phyloP scores from a whole-genome alignment of 371 early-diverging fungal genomes.

The Furculomyces boomerangus region DNA sequence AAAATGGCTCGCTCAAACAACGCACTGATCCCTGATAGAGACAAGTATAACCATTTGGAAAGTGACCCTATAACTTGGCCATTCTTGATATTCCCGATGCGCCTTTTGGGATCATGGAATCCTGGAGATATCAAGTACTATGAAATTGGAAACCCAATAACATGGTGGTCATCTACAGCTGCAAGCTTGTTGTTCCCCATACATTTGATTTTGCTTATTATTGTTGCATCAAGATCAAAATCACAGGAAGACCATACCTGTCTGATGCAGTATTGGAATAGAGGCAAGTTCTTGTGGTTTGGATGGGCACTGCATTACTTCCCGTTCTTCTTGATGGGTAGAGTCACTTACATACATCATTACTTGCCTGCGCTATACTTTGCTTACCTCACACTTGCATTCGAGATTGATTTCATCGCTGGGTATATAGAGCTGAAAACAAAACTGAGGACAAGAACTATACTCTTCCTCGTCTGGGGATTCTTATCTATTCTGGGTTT shows the following conservation, averaged over 20 bases:
- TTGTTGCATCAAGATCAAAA: conserved; percentile 23
- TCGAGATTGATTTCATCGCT: conserved; percentile 50
- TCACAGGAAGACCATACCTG: not conserved
- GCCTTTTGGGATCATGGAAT: conserved; percentile 84
- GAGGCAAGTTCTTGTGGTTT: conserved; percentile 44
- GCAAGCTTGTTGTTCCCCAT: conserved; percentile 36
- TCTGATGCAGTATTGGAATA: conserved; percentile 37
- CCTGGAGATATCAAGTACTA: conserved; percentile 84
- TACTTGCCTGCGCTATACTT: conserved; percentile 98
- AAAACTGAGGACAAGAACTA: not conserved
- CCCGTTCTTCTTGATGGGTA: conserved; percentile 95
- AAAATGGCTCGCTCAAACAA: conserved; percentile 59
- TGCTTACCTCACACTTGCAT: conserved; percentile 57
- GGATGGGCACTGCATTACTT: conserved; percentile 96
- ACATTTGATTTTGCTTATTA: conserved; percentile 27
- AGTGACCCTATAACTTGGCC: conserved; percentile 92
- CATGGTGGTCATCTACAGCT: conserved; percentile 78
- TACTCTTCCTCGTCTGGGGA: conserved; percentile 23
- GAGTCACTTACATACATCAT: conserved; percentile 97
- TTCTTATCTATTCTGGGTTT: conserved; percentile 33
- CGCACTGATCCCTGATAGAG: conserved; percentile 92
- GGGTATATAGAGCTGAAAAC: conserved; percentile 7
- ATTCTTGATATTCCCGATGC: conserved; percentile 68
- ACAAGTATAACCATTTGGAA: conserved; percentile 80
- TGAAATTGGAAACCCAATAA: conserved; percentile 87